Evolutionary conservation across 2,329 filamentous ascomycete genomes (phyloP), one percentile per base, ranked within the genome.

Genomic region (Fusarium multiceps): DNA sequence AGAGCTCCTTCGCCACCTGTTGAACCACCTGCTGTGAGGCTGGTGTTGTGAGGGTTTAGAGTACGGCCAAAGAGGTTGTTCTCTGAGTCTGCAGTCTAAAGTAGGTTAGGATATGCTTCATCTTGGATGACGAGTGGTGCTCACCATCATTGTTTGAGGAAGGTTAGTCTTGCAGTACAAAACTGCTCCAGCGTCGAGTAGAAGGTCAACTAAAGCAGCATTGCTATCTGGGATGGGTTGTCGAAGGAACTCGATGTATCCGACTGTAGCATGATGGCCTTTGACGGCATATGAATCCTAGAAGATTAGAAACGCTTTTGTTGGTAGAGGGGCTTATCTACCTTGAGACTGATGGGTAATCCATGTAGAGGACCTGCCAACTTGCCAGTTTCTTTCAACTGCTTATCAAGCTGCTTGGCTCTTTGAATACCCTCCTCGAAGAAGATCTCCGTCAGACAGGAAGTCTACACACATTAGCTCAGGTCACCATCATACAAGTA

Each of bases 111-210:
- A 10, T 1, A 6, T 4, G 7, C 3, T 16, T 0, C 3, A 0
- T 1, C 3, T 2, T 1, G 3, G 0, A 14, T 0, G 3, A 9
- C 2, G 3, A 2, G 5, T 10, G 21, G 3, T 9, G 2, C 53
- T 12, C 41, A 88, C 85, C 63, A 90, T 89, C 88, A 91, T 89
- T 77, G 87, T 87, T 16, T 88, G 89, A 0, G 85, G 84, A 9
- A 87, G 78, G 63, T 84, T 86, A 7, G 86, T 87, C 77, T 87
- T 78, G 72, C 67, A 72, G 34, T 77, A 78, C 0, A 78, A n/a
- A 13, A 78, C 74, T 6, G 74, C 76, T 13, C 76, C 76, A 1
- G 70, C 68, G 6, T 73, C 71, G 2, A 76, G 53, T 1, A 78
- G 55, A 6, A 77, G 37, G 5, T 77, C 49, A 0, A 77, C 75